Evolutionary conservation across 805 yeast genomes (phyloP).

Genomic region (Peterozyma xylosa): DNA sequence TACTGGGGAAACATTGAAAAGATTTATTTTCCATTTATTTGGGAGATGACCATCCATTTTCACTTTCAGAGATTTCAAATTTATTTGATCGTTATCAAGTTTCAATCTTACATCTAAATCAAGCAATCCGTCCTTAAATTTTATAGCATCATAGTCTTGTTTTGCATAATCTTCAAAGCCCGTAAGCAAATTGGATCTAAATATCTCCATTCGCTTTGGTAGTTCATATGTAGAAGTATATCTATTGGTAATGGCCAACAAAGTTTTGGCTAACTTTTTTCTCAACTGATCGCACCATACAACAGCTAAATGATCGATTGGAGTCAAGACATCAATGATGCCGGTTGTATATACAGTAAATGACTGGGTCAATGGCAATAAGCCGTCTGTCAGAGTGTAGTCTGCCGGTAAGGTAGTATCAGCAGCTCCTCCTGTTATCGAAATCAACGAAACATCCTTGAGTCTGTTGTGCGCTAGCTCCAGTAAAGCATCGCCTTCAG

Average conservation of each 20-base stretch:
- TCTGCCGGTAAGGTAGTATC: conserved; percentile 87
- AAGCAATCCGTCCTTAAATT: background rate
- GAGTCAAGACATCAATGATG: conserved; percentile 87
- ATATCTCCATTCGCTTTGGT: conserved; percentile 47
- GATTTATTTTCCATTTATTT: background rate
- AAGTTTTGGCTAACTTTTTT: conserved; percentile 45
- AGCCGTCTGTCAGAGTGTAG: conserved; percentile 65
- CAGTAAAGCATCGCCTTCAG: conserved; percentile 15
- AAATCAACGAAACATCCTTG: conserved; percentile 57
- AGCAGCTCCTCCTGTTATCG: conserved; percentile 82
- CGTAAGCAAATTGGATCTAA: conserved; percentile 37
- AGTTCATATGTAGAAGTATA: conserved; percentile 43
- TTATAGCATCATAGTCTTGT: conserved; percentile 1
- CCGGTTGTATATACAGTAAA: conserved; percentile 80
- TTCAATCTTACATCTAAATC: conserved; percentile 12
- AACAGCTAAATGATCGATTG: conserved; percentile 89
- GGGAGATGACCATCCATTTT: background rate
- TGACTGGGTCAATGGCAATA: conserved; percentile 71
- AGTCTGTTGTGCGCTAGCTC: conserved; percentile 38
- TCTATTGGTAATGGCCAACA: conserved; percentile 55
- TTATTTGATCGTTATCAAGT: conserved; percentile 15
- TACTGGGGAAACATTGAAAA: background rate
- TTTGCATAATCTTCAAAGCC: conserved; percentile 45
- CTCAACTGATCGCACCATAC: conserved; percentile 95
- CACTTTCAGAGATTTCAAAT: conserved; percentile 5